phyloP scores from a whole-genome alignment of 495 filamentous ascomycete genomes.

The Terfezia boudieri region DNA sequence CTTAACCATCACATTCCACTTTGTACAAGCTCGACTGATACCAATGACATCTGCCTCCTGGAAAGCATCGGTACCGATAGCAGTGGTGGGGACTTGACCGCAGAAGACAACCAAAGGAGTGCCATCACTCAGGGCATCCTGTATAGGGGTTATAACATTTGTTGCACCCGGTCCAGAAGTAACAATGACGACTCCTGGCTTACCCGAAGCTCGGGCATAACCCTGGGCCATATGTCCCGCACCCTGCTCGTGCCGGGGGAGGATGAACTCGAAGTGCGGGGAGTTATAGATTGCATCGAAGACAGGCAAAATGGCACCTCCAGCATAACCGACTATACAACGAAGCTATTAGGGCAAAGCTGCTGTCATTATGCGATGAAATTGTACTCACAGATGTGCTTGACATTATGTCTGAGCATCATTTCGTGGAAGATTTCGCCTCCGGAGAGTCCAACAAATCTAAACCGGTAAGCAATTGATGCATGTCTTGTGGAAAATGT shows the following conservation, averaged over 20 bases:
- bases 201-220: constrained; percentile 51
- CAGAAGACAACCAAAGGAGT: constrained; percentile 60
- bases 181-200: constrained; percentile 55
- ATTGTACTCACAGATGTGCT: constrained; percentile 59
- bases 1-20: constrained; percentile 76
- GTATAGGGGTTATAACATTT: constrained; percentile 58
- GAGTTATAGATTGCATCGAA: constrained; percentile 71
- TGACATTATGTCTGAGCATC: constrained; percentile 82
- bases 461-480: constrained; percentile 21
- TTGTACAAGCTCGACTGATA: constrained; percentile 57
- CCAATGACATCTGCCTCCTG: constrained; percentile 60
- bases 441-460: constrained; percentile 85
- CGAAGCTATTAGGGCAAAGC: no score
- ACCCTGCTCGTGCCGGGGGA: constrained; percentile 59
- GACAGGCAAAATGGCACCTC: constrained; percentile 62
- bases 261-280: constrained; percentile 55
- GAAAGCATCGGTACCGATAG: constrained; percentile 61
- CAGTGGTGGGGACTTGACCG: constrained; percentile 50
- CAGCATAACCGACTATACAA: constrained; percentile 41
- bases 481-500: not conserved
- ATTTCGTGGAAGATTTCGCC: constrained; percentile 98
- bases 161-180: constrained; percentile 62
- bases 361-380: not conserved
- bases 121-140: constrained; percentile 56
- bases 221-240: constrained; percentile 67